Conservation (phyloP, 2,329 filamentous ascomycete genomes). For the Diaporthe sp. region DNA sequence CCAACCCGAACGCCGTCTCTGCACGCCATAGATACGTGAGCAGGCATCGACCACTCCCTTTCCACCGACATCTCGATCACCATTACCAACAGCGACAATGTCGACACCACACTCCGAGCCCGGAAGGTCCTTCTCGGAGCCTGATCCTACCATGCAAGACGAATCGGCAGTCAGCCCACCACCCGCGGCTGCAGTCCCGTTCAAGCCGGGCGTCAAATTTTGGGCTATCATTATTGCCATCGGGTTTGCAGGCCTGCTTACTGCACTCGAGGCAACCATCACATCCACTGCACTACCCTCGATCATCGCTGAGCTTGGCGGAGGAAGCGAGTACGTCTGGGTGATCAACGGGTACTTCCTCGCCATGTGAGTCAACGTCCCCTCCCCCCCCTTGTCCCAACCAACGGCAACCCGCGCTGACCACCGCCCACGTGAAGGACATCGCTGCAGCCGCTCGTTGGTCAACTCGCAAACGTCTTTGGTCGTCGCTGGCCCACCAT, state of each 20-base stretch:
- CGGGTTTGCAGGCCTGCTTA: slow-evolving; percentile 39
- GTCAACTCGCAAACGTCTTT: slow-evolving; percentile 59
- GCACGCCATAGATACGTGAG: neutral
- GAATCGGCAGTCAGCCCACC: neutral
- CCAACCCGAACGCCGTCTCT: neutral
- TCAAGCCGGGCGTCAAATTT: neutral
- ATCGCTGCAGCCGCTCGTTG: slow-evolving; percentile 63
- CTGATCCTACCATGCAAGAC: neutral
- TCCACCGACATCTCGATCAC: neutral
- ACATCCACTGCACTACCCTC: slow-evolving; percentile 47
- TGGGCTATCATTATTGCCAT: neutral
- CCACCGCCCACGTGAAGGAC: slow-evolving; percentile 35
- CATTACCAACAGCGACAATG: too few relatives aligned
- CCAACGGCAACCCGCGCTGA: neutral
- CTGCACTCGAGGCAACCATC: slow-evolving; percentile 47
- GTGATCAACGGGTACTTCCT: slow-evolving; percentile 46
- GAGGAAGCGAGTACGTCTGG: slow-evolving; percentile 47
- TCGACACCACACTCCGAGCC: too few relatives aligned
- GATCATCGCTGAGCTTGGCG: slow-evolving; percentile 44
- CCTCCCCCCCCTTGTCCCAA: neutral
- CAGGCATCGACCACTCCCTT: neutral
- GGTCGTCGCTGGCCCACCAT: slow-evolving; percentile 62
- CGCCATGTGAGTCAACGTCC: slow-evolving; percentile 44
- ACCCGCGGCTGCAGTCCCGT: neutral
- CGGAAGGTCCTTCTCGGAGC: too few relatives aligned